phyloP scores from a whole-genome alignment of 176 grass and related monocot genomes.

The Lolium perenne region DNA sequence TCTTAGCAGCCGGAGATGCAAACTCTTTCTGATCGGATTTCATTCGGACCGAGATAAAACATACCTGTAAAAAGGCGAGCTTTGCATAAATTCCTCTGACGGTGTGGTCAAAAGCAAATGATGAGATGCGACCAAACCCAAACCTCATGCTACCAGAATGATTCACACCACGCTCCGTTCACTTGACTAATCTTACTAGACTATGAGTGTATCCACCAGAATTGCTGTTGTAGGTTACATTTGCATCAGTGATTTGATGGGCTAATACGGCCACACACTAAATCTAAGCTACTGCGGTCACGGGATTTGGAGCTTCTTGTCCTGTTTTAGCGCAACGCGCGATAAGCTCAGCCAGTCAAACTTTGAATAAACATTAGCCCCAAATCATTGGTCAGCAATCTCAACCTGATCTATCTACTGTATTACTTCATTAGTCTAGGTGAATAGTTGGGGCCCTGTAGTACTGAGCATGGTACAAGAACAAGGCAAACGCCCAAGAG shows the following conservation, averaged over 20 bases:
- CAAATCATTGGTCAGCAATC: slow-evolving; percentile 6
- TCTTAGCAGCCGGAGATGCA: neutral
- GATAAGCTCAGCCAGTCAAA: slow-evolving; percentile 3
- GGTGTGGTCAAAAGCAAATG: slow-evolving; percentile 16
- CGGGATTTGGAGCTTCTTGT: neutral
- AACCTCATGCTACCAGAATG: slow-evolving; percentile 29
- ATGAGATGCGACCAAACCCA: slow-evolving; percentile 31
- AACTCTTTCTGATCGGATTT: neutral
- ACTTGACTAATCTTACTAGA: slow-evolving; percentile 29
- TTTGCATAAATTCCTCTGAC: neutral
- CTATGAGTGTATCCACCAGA: neutral
- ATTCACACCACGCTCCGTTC: slow-evolving; percentile 23
- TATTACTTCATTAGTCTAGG: neutral
- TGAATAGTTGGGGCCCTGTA: slow-evolving; percentile 1
- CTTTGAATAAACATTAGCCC: neutral
- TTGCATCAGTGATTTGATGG: slow-evolving; percentile 40
- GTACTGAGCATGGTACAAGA: neutral
- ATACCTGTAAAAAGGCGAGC: neutral
- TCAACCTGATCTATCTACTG: slow-evolving; percentile 19
- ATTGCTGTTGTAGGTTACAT: neutral
- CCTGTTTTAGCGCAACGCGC: slow-evolving; percentile 18
- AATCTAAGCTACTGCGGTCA: slow-evolving; percentile 19
- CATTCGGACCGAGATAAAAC: neutral
- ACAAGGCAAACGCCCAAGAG: neutral
- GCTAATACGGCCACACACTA: neutral